Base-by-base conservation (phyloP, 768 basidiomycete species). In the Mycena sanguinolenta region DNA sequence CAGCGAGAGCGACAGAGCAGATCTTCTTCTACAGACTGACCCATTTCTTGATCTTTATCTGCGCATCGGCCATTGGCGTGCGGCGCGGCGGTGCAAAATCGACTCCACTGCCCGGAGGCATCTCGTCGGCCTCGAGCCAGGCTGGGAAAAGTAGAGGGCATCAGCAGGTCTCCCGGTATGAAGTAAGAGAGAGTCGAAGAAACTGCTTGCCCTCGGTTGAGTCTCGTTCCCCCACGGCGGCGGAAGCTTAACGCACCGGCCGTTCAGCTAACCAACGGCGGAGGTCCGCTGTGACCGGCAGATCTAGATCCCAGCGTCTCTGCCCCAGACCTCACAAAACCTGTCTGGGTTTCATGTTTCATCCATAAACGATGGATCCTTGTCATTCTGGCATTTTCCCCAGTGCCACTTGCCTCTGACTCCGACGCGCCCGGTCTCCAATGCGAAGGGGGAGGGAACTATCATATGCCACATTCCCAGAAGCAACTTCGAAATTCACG, bases 1-100 rank as follows among this genome's bases (percentile, higher is more conserved):
- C 75, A 3, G 86, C 84, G 23, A 85, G 72, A 1, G 85, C 85
- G 17, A 82, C 84, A 16, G 82, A 81, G 73, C 86, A 81, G 17
- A 80, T 57, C 23, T 79, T n/a, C n/a, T n/a, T 59, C 30, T 74
- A 67, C 39, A 77, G 74, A 16, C 61, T 25, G 32, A 61, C 36
- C 30, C 30, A 64, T 23, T 71, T 23, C 19, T 58, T 21, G 12
- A 71, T 32, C 4, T 73, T 58, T 36, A 77, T 71, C 46, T 73
- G 23, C 36, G 75, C 70, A 6, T 57, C 32, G 14, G 78, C 39
- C 39, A 78, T 59, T 4, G 75, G 62, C 8, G 79, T 67, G 34
- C 61, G 53, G 10, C 62, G 63, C 25, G 83, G 82, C 25, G 75
- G 21, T 3, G 55, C 58, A 73, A 83, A 83, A 4, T 62, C 50